A percentile compares a stretch with the other conserved stretches of the same genome.
These are phyloP conservation scores for Tetracladium setigerum DNA, from an alignment of 495 filamentous ascomycete species.

Conservation along the genomic window DNA sequence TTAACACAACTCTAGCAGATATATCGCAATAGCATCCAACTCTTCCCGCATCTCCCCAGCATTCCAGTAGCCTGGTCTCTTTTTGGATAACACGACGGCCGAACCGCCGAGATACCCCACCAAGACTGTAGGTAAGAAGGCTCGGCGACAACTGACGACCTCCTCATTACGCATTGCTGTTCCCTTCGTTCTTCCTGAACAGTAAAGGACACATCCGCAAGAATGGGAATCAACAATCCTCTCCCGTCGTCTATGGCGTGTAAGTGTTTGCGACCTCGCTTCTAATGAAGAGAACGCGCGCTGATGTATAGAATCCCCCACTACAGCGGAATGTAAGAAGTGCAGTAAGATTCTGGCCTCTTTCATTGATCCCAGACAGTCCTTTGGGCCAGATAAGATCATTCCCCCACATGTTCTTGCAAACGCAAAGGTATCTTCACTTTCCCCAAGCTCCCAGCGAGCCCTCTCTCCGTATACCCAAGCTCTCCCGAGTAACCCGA, in stretches of 20 bases:
- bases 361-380: conserved; percentile 88
- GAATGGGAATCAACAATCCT: conserved; percentile 50
- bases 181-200: neutral
- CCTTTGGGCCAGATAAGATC: conserved; percentile 95
- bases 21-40: no score
- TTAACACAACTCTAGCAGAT: no score
- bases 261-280: conserved; percentile 27
- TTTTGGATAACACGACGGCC: neutral
- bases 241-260: conserved; percentile 51
- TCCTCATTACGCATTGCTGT: neutral
- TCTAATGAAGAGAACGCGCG: neutral
- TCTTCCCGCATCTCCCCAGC: no score
- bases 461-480: neutral
- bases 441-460: neutral
- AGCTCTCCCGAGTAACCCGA: conserved; percentile 3
- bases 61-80: no score
- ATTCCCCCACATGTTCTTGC: conserved; percentile 89
- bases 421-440: conserved; percentile 58
- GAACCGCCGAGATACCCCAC: neutral
- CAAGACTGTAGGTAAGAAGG: neutral
- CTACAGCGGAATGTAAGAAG: conserved; percentile 80
- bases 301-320: conserved; percentile 2
- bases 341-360: conserved; percentile 88
- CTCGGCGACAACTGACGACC: neutral
- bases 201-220: neutral